These are phyloP conservation scores for Dictyostelium capitatum DNA, from an alignment of 78 protist genomes.

Conservation along the genomic window DNA sequence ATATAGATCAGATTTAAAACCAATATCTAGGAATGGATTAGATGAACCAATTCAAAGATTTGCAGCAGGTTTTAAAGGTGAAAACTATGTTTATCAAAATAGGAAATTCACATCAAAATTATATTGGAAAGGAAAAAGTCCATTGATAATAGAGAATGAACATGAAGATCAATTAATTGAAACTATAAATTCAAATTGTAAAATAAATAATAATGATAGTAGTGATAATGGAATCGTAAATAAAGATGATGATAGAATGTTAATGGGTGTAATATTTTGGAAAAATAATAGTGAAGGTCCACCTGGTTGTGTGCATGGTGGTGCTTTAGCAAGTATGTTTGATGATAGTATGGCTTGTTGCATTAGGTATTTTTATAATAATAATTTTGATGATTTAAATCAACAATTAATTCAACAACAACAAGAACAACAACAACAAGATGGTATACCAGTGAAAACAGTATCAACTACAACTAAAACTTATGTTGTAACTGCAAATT, in stretches of 20 bases:
- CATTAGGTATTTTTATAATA: conserved; percentile 68
- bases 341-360: conserved; percentile 83
- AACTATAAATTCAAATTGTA: neutral
- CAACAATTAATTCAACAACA: neutral
- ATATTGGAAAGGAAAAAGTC: conserved; percentile 67
- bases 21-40: conserved; percentile 53
- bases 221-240: neutral
- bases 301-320: conserved; percentile 81
- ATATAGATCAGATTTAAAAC: neutral
- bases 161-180: neutral
- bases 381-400: conserved; percentile 56
- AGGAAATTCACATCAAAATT: conserved; percentile 35
- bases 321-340: conserved; percentile 57
- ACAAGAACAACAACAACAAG: neutral
- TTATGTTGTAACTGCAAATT: conserved; percentile 69
- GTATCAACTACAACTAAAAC: neutral
- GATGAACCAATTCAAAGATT: neutral
- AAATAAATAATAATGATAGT: neutral
- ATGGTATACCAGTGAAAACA: neutral
- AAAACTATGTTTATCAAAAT: conserved; percentile 66
- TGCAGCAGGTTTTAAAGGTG: conserved; percentile 51
- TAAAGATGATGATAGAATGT: conserved; percentile 13
- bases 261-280: conserved; percentile 62
- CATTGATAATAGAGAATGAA: neutral
- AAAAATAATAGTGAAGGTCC: conserved; percentile 56